These are phyloP conservation scores for Macrophomina phaseolina DNA, from an alignment of 2,329 filamentous ascomycete genomes.

Conservation along the genomic window DNA sequence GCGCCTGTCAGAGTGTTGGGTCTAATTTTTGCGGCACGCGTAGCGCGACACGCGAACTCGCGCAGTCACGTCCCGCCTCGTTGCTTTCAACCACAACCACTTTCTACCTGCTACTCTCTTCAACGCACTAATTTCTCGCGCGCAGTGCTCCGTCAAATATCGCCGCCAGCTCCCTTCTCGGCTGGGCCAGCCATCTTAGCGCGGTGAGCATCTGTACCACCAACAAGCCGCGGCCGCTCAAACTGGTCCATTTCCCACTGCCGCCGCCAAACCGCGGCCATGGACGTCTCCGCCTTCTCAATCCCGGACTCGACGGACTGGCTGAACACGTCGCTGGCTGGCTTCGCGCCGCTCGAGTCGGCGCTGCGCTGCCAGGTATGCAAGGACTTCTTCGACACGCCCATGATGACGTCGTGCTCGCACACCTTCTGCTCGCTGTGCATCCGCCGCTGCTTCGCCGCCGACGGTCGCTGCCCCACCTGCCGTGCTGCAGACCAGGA, in stretches of 20 bases:
- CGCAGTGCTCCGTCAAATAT: too few relatives aligned
- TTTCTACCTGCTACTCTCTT: not conserved
- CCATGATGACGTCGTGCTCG: conserved; percentile 91
- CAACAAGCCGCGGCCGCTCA: not conserved
- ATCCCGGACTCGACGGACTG: conserved; percentile 78
- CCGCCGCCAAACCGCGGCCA: not conserved
- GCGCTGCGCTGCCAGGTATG: conserved; percentile 94
- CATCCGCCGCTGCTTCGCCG: conserved; percentile 82
- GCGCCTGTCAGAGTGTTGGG: not conserved
- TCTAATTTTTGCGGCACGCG: conserved; percentile 7
- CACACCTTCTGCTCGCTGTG: conserved; percentile 98
- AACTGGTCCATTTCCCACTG: too few relatives aligned
- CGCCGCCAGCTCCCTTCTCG: not conserved
- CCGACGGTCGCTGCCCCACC: conserved; percentile 85
- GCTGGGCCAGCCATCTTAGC: not conserved
- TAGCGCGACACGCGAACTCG: conserved; percentile 23
- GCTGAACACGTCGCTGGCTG: conserved; percentile 71
- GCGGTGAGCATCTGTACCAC: not conserved
- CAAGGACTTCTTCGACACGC: conserved; percentile 95
- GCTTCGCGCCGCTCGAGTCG: conserved; percentile 75
- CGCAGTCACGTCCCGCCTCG: conserved; percentile 19
- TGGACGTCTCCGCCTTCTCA: not conserved
- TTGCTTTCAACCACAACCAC: not conserved
- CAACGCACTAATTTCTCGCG: not conserved
- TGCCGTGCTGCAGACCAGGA: conserved; percentile 83